Percentiles rank a stretch among this genome's conserved stretches.
Conservation (phyloP, 2,329 filamentous ascomycete genomes). For the Bimuria novae-zelandiae region DNA sequence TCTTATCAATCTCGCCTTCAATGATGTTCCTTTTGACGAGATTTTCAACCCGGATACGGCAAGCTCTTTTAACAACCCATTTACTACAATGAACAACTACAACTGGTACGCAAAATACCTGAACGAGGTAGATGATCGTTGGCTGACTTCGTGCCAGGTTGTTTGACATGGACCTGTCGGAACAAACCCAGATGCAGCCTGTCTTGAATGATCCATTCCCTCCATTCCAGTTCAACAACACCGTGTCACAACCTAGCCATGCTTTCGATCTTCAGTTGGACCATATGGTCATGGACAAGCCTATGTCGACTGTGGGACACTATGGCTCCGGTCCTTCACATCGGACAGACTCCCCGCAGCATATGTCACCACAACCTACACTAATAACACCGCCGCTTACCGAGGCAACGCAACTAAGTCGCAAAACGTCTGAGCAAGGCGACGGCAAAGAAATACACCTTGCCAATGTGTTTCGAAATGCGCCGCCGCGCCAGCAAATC, state of each 20-base stretch:
- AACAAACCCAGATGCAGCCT: conserved; percentile 20
- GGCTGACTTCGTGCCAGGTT: conserved; percentile 55
- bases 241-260: conserved; percentile 25
- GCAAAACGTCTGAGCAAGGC: not conserved
- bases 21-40: conserved; percentile 55
- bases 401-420: conserved; percentile 11
- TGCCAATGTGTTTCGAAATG: not conserved
- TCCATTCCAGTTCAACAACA: conserved; percentile 23
- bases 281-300: conserved; percentile 26
- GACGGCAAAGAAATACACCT: not conserved
- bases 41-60: conserved; percentile 66
- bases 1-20: conserved; percentile 25
- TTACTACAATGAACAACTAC: conserved; percentile 66
- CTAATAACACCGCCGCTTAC: conserved; percentile 28
- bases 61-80: conserved; percentile 68
- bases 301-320: conserved; percentile 25
- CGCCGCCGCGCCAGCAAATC: not conserved
- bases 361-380: conserved; percentile 18
- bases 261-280: conserved; percentile 32
- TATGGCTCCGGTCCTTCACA: conserved; percentile 30
- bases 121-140: too few species aligned
- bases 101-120: conserved; percentile 46
- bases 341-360: conserved; percentile 27
- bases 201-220: conserved; percentile 30
- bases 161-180: conserved; percentile 55